phyloP scores from a whole-genome alignment of 176 grass and related monocot genomes.

The Rhynchospora pubera region DNA sequence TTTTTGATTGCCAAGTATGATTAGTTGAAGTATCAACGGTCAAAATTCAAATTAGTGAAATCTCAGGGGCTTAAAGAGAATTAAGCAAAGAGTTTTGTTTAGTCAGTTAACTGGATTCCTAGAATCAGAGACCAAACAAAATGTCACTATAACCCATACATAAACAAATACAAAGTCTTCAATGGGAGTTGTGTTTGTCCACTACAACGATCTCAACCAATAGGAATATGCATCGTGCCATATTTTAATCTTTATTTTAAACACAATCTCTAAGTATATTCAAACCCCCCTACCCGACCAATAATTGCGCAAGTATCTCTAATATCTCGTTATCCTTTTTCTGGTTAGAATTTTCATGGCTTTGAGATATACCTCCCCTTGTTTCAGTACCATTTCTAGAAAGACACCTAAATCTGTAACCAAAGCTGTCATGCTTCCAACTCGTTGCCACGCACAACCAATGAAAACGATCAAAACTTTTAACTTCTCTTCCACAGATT shows the following conservation, averaged over 20 bases:
- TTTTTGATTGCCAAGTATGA: not conserved
- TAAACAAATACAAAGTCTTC: not conserved
- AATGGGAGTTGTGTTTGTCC: not conserved
- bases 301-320: not conserved
- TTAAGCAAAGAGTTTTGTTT: not conserved
- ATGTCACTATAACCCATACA: not conserved
- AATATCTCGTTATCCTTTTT: not conserved
- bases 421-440: constrained; percentile 8
- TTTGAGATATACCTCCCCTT: not conserved
- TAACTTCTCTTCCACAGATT: not conserved
- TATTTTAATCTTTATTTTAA: constrained; percentile 1
- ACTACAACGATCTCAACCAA: not conserved
- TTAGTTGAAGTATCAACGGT: not conserved
- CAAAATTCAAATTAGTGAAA: not conserved
- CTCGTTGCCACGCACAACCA: not conserved
- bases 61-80: not conserved
- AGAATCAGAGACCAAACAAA: not conserved
- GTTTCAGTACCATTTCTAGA: constrained; percentile 3
- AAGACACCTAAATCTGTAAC: not conserved
- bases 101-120: not conserved
- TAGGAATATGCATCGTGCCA: not conserved
- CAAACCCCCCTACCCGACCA: not conserved
- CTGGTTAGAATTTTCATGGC: not conserved
- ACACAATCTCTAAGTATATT: not conserved
- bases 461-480: not conserved